Evolutionary conservation across 1,284 basidiomycete genomes (phyloP), one percentile per base, ranked within the genome.

Genomic region (Cronartium ribicola): DNA sequence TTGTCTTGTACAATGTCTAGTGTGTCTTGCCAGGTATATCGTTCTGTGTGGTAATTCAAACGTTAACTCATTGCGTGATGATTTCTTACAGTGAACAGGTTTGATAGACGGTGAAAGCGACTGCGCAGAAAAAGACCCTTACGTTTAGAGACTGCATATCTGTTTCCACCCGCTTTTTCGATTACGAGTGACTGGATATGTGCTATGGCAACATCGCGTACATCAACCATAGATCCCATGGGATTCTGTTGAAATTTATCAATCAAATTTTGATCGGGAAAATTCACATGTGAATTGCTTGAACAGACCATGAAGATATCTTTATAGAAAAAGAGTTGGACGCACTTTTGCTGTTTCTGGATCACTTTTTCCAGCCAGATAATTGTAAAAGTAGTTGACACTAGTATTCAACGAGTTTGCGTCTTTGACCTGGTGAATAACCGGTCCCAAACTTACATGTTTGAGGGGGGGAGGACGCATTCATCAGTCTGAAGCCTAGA

Each of bases 151-250:
- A 62, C 60, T n/a, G 79, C 78, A 75, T 81, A 86, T 0, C 90
- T 83, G 76, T 90, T 81, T 0, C 86, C 87, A 5, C 84, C 85
- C 0, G 88, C 89, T n/a, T 84, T 84, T 4, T 83, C 80, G 44
- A 83, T 83, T 46, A 84, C 82, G 0, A 89, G 81, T 0, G 88
- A 86, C 7, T 84, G 81, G 3, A 85, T 81, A 76, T 90, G 88
- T 0, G 85, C 86, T 5, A 83, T 80, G 0, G 86, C 88, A 22
- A 89, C 82, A 77, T 89, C 87, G 13, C 87, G 83, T 0, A 88
- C 88, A 76, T 89, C 87, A 44, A 88, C 84, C 10, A 17, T 37
- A 36, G 39, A 40, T 3, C 6, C 29, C 29, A 39, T 22, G n/a
- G 60, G 60, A 20, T 55, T 17, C 51, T 55, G 10, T 6, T 10